Conservation (phyloP, 805 yeast species). For the Pichia cabralensis region DNA sequence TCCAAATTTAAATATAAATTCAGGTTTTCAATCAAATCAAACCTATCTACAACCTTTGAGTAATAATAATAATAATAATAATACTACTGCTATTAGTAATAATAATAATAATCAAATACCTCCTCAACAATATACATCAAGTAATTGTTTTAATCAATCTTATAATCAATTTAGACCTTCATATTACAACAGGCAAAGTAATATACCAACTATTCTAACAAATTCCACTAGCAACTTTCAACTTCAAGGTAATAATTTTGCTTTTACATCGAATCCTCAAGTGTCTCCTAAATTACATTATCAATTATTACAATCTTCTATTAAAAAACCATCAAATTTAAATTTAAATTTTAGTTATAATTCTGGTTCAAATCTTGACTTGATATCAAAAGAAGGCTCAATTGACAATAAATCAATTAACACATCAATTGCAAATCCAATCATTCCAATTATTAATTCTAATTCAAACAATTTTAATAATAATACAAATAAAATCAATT, state of each 20-base stretch:
- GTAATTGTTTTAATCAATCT: no score
- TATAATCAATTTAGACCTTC: no score
- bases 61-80: no score
- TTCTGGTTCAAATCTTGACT: no score
- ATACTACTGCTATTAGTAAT: background rate
- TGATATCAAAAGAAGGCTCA: no score
- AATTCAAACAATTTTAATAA: background rate
- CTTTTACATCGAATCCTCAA: constrained; percentile 4
- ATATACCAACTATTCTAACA: constrained; percentile 4
- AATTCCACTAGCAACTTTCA: background rate
- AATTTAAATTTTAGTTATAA: constrained; percentile 12
- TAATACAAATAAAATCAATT: background rate
- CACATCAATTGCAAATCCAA: constrained; percentile 14
- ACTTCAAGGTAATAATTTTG: constrained; percentile 2
- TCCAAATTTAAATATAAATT: no score
- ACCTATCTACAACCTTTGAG: no score
- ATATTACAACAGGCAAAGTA: no score
- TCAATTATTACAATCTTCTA: constrained; percentile 2
- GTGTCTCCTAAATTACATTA: constrained; percentile 5
- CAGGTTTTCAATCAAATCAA: no score
- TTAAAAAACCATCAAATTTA: constrained; percentile 16
- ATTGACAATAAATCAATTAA: no score
- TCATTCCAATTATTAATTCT: background rate
- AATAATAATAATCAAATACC: background rate
- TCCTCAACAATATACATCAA: background rate